Conservation (phyloP, 495 filamentous ascomycete genomes). For the Penicillium parvum region DNA sequence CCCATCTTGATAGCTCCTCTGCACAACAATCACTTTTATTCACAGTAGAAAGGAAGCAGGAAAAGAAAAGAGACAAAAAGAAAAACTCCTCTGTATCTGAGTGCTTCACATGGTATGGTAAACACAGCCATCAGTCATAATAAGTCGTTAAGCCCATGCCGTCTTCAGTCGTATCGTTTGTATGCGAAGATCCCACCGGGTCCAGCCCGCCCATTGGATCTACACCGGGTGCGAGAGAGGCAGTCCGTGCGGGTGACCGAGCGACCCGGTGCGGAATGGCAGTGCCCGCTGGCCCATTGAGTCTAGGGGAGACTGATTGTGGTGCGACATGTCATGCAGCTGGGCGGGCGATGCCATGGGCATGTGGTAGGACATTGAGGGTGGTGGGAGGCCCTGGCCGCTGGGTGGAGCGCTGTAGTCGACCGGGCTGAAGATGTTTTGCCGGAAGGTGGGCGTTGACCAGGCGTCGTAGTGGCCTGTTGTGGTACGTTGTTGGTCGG, state of each 20-base stretch:
- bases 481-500: conserved; percentile 20
- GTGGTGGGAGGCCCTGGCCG: conserved; percentile 23
- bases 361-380: conserved; percentile 33
- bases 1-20: too few species aligned
- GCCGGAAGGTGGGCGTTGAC: conserved; percentile 39
- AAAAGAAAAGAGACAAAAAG: conserved; percentile 6
- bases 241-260: conserved; percentile 30
- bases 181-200: conserved; percentile 10
- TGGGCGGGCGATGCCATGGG: conserved; percentile 27
- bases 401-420: conserved; percentile 24
- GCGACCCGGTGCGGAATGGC: conserved; percentile 32
- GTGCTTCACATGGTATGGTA: conserved; percentile 13
- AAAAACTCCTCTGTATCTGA: conserved; percentile 19
- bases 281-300: conserved; percentile 15
- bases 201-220: conserved; percentile 20
- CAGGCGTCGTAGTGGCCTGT: conserved; percentile 32
- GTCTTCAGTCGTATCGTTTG: conserved; percentile 5
- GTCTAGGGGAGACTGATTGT: conserved; percentile 19
- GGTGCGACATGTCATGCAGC: conserved; percentile 28
- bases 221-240: conserved; percentile 22
- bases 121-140: conserved; percentile 27
- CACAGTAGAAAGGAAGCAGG: neutral
- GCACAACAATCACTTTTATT: conserved; percentile 23
- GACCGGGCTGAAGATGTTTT: conserved; percentile 36
- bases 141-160: conserved; percentile 19